Evolutionary conservation across 345 rosid species (phyloP), one percentile per base, ranked within the genome.

Genomic region (Sonneratia alba): DNA sequence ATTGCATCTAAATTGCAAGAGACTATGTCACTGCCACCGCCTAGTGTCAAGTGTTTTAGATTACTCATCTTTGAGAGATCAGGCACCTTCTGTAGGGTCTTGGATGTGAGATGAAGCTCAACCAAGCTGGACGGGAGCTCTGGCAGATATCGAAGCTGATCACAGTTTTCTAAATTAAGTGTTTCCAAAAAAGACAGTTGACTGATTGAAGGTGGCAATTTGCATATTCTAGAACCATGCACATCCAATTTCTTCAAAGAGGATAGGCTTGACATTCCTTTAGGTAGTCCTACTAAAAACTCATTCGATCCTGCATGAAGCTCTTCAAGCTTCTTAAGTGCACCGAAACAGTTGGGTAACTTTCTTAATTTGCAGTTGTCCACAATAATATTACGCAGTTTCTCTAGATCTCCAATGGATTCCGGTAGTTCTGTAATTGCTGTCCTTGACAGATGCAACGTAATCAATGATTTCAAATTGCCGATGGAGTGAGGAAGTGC

Each of bases 401-500:
- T 70, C 42, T 56, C 55, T 19, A 70, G 55, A 16, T 16, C 19
- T 27, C 72, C 47, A 6, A 70, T 70, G 21, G 72, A 49, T 8
- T 19, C 72, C 0, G 72, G 72, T 36, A 70, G 22, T 38, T 53
- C 40, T 67, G 49, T 67, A 1, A 67, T 67, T 67, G 48, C 24
- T 22, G 48, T 67, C 27, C 27, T 37, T 45, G 43, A 67, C 22
- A 38, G 3, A 19, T 67, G 14, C 49, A 37, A 67, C 45, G 36
- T 32, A 34, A 22, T 36, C 16, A 70, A 70, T 36, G 51, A 36
- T 24, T 12, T 51, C 66, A 73, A 53, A 14, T 51, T 73, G 21
- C 76, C 76, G 21, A 73, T 37, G 21, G 71, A 42, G 21, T 53
- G 45, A 49, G 76, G 76, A 19, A 73, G 74, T 36, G 62, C 53